Percentiles rank a stretch among this genome's conserved stretches.
These are phyloP conservation scores for Rhizopus stolonifer DNA, from an alignment of 371 early-diverging fungal species.

Conservation along the genomic window DNA sequence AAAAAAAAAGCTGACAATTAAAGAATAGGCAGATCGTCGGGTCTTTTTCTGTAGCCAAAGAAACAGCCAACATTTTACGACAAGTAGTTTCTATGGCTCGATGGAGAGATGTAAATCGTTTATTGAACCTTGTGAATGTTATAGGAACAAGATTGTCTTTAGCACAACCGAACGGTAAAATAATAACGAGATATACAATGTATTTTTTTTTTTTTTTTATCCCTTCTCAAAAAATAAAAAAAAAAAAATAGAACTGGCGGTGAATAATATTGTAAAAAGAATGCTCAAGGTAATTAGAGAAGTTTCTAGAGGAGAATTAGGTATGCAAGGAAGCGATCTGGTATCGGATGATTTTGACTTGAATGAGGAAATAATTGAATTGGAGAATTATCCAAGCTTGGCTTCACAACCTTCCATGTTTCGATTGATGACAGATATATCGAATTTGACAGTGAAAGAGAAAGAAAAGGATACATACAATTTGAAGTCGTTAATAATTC, in stretches of 20 bases:
- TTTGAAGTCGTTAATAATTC: conserved; percentile 74
- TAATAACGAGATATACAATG: not conserved
- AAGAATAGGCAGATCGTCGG: conserved; percentile 70
- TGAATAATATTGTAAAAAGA: conserved; percentile 84
- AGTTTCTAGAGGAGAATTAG: conserved; percentile 51
- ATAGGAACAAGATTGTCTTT: conserved; percentile 66
- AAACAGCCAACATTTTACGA: conserved; percentile 77
- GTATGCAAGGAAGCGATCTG: conserved; percentile 18
- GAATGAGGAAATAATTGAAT: not conserved
- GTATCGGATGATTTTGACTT: not conserved
- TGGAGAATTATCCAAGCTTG: conserved; percentile 6
- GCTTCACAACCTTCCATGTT: conserved; percentile 62
- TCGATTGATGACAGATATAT: conserved; percentile 55
- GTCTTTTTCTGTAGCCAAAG: conserved; percentile 73
- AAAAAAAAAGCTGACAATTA: no score
- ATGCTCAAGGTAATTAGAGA: conserved; percentile 85
- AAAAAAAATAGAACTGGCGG: conserved; percentile 76
- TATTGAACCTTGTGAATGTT: conserved; percentile 64
- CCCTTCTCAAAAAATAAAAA: no score
- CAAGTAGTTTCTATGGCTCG: conserved; percentile 75
- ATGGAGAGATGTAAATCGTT: conserved; percentile 66
- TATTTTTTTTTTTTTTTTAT: not conserved
- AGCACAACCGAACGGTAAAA: conserved; percentile 82
- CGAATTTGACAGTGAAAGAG: conserved; percentile 21
- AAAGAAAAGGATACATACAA: conserved; percentile 38